A percentile compares a stretch with the other conserved stretches of the same genome.
These are phyloP conservation scores for Hanseniaspora guilliermondii DNA, from an alignment of 805 yeast species.

Conservation along the genomic window DNA sequence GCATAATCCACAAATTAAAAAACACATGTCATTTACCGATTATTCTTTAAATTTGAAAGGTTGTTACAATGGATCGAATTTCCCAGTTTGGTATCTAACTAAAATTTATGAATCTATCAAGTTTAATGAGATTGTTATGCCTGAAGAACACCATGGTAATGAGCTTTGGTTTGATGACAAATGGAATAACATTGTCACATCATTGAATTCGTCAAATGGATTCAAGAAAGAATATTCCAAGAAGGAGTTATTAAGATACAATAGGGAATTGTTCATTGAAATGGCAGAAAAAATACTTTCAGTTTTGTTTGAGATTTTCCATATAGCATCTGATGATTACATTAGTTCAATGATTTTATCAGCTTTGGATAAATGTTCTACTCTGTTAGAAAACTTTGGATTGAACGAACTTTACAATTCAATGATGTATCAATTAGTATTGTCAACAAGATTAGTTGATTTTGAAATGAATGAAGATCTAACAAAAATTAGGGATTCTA, in stretches of 20 bases:
- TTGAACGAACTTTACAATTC: constrained; percentile 48
- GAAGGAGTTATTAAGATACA: constrained; percentile 42
- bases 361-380: constrained; percentile 74
- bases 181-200: constrained; percentile 57
- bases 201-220: constrained; percentile 28
- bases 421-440: constrained; percentile 53
- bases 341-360: constrained; percentile 78
- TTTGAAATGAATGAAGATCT: constrained; percentile 5
- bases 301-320: constrained; percentile 65
- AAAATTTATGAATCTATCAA: constrained; percentile 69
- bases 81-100: constrained; percentile 73
- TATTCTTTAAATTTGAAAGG: constrained; percentile 73
- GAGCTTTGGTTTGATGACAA: constrained; percentile 84
- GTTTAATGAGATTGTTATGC: constrained; percentile 87
- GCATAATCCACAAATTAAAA: constrained; percentile 84
- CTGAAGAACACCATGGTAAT: constrained; percentile 91
- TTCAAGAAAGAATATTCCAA: constrained; percentile 18
- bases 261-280: constrained; percentile 54
- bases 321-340: constrained; percentile 82
- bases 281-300: constrained; percentile 54
- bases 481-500: constrained; percentile 7
- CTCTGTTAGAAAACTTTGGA: constrained; percentile 55
- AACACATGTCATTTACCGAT: constrained; percentile 78
- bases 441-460: constrained; percentile 53
- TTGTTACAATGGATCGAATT: constrained; percentile 61